Base-by-base conservation (phyloP, 805 yeast genomes). In the Ogataea allantospora region DNA sequence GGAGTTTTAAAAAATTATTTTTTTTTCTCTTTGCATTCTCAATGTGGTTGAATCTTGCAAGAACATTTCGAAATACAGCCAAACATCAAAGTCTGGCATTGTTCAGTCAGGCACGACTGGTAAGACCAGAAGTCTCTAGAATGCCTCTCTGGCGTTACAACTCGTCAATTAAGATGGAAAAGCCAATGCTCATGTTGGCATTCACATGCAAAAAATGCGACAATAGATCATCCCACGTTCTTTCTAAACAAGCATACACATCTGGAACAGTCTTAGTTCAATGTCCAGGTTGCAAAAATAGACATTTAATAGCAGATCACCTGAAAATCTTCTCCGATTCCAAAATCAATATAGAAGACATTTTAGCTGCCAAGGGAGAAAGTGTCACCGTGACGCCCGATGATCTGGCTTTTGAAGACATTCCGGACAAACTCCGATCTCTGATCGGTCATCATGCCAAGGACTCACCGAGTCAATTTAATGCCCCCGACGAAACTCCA, bases 301-400 rank as follows among this genome's bases (percentile, higher is more conserved):
- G 96, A 47, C 98, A 91, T 57, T 65, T 91, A 55, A 89, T 91
- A 27, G 95, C 97, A 0, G 98, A 91, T 57, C 89, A 83, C 55
- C 63, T 83, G 42, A 81, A 78, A 66, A 85, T 89, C 21, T 88
- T 89, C 55, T 77, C 80, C n/a, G 96, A 89, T 59, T 68, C 77
- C 17, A 70, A 73, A 46, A 73, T 86, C 51, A 87, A 83, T n/a
- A 66, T 89, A 22, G 86, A 88, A 55, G 95, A 89, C 39, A 80
- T 88, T 5, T 58, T 89, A 55, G 69, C 69, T 10, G 80, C 82
- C 0, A 74, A 85, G 53, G 96, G 96, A 2, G 91, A 88, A 47
- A 68, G 75, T 10, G 78, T 88, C 10, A 73, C 83, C 0, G 73
- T 77, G 9, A 71, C 74, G 4, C 67, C 84, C 0, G 76, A 80